phyloP scores from a whole-genome alignment of 2,329 filamentous ascomycete species.

The Pseudofabraea citricarpa region DNA sequence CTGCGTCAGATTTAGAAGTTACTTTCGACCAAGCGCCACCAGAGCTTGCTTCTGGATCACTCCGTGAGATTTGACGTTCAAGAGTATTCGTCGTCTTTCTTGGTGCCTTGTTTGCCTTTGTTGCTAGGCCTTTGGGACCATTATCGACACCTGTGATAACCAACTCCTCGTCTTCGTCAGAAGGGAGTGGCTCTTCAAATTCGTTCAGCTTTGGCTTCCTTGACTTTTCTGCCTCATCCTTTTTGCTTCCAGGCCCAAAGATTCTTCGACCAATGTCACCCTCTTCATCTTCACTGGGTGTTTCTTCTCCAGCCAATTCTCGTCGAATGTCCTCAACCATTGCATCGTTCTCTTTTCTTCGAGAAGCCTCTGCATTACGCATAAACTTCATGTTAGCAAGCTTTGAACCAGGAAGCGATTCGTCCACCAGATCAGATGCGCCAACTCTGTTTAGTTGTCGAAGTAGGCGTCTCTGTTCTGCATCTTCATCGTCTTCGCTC shows the following conservation, averaged over 20 bases:
- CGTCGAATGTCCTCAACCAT: conserved; percentile 64
- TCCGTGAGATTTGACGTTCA: conserved; percentile 1
- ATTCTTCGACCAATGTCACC: conserved; percentile 65
- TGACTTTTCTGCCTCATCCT: conserved; percentile 26
- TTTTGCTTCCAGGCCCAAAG: conserved; percentile 53
- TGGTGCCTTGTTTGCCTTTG: conserved; percentile 3
- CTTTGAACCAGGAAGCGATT: conserved; percentile 52
- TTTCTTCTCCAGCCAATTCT: conserved; percentile 62
- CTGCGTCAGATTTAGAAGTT: conserved; percentile 11
- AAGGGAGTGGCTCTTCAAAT: conserved; percentile 55
- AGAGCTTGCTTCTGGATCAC: conserved; percentile 7
- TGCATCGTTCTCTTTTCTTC: conserved; percentile 76
- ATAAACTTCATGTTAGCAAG: conserved; percentile 90
- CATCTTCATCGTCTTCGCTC: conserved; percentile 44
- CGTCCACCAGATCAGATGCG: conserved; percentile 41
- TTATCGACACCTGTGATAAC: conserved; percentile 14
- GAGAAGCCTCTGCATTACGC: conserved; percentile 77
- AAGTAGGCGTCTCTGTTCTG: conserved; percentile 43
- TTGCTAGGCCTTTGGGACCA: background rate
- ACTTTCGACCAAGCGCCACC: conserved; percentile 30
- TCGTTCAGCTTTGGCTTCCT: conserved; percentile 35
- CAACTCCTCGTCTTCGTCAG: conserved; percentile 33
- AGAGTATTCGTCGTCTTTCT: conserved; percentile 6
- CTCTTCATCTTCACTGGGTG: conserved; percentile 48
- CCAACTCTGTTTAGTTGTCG: conserved; percentile 41